phyloP scores from a whole-genome alignment of 805 yeast species.

The Candida quercuum region DNA sequence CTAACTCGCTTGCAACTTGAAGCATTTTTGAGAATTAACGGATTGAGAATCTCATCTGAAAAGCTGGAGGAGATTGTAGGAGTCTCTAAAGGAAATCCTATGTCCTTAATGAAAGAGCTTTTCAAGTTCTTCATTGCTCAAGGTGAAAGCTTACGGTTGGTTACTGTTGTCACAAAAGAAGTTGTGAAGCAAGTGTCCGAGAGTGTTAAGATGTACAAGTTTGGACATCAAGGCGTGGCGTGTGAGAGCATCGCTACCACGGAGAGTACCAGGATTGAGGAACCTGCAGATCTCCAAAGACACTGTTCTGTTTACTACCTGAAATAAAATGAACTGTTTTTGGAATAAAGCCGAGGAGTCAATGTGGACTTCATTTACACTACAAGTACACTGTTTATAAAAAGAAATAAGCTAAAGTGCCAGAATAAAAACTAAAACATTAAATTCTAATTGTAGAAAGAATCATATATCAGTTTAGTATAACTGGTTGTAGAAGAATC shows the following conservation, averaged over 20 bases:
- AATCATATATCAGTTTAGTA: no score
- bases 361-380: no score
- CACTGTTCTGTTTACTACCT: background rate
- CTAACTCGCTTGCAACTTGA: constrained; percentile 36
- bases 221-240: background rate
- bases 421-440: no score
- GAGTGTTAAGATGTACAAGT: constrained; percentile 6
- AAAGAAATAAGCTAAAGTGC: no score
- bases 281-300: constrained; percentile 8
- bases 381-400: no score
- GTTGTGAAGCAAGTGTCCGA: constrained; percentile 23
- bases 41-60: constrained; percentile 38
- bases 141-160: constrained; percentile 35
- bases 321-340: no score
- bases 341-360: no score
- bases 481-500: no score
- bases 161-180: constrained; percentile 30
- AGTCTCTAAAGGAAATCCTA: constrained; percentile 32
- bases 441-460: no score
- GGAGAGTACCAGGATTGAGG: constrained; percentile 3
- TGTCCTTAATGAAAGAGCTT: constrained; percentile 33
- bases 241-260: constrained; percentile 1
- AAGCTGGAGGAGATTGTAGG: constrained; percentile 34
- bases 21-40: constrained; percentile 40
- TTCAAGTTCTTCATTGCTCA: constrained; percentile 36